phyloP scores from a whole-genome alignment of 495 filamentous ascomycete species.

The Penicillium samsonianum region DNA sequence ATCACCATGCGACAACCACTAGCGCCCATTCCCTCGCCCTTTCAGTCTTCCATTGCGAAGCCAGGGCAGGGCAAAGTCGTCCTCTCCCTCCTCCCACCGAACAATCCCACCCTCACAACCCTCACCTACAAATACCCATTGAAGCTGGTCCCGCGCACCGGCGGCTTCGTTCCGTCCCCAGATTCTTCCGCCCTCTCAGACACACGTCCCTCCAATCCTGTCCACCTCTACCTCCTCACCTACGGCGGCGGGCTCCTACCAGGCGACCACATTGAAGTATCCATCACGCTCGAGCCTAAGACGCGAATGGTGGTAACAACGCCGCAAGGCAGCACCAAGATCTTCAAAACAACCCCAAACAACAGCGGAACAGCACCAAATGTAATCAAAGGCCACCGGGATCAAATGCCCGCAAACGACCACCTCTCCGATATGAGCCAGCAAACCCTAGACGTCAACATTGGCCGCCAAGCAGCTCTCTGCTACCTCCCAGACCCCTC shows the following conservation, averaged over 20 bases:
- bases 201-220: slow-evolving; percentile 38
- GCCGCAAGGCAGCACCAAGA: slow-evolving; percentile 87
- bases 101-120: slow-evolving; percentile 67
- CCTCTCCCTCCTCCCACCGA: slow-evolving; percentile 69
- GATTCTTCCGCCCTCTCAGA: slow-evolving; percentile 30
- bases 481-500: slow-evolving; percentile 93
- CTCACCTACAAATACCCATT: slow-evolving; percentile 91
- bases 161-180: slow-evolving; percentile 42
- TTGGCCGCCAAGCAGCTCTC: slow-evolving; percentile 65
- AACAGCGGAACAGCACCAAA: slow-evolving; percentile 27
- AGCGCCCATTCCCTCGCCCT: slow-evolving; percentile 56
- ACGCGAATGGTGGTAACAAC: slow-evolving; percentile 83
- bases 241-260: slow-evolving; percentile 93
- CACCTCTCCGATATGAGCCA: slow-evolving; percentile 55
- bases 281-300: slow-evolving; percentile 59
- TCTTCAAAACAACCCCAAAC: slow-evolving; percentile 73
- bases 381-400: slow-evolving; percentile 35
- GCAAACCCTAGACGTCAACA: slow-evolving; percentile 65
- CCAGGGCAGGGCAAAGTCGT: slow-evolving; percentile 79
- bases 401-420: slow-evolving; percentile 26
- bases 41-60: slow-evolving; percentile 67
- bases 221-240: slow-evolving; percentile 82
- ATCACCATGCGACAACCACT: slow-evolving; percentile 32
- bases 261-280: slow-evolving; percentile 76
- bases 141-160: slow-evolving; percentile 75